Conservation (phyloP, 2,329 filamentous ascomycete species). For the Pseudopyricularia cyperi region DNA sequence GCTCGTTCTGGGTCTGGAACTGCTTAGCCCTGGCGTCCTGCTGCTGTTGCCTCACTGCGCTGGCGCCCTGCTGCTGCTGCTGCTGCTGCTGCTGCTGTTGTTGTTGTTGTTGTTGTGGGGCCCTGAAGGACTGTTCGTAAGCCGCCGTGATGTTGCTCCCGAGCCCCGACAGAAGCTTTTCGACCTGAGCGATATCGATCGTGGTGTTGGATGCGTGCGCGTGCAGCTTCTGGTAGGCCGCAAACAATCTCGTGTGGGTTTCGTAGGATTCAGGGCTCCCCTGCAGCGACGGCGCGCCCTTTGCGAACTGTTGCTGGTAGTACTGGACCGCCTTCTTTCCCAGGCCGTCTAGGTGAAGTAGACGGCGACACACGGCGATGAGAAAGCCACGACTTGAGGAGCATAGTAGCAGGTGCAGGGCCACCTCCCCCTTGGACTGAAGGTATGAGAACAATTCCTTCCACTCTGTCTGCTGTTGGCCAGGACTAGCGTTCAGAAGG, state of each 20-base stretch:
- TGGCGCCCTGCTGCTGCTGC: conserved; percentile 10
- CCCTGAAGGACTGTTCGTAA: conserved; percentile 32
- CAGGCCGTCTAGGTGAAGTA: conserved; percentile 41
- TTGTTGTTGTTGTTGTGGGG: conserved; percentile 25
- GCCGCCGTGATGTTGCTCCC: conserved; percentile 34
- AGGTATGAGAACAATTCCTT: conserved; percentile 37
- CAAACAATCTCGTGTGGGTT: conserved; percentile 30
- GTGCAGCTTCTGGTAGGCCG: conserved; percentile 42
- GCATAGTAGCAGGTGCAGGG: conserved; percentile 53
- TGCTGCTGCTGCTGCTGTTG: conserved; percentile 30
- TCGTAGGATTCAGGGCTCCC: conserved; percentile 27
- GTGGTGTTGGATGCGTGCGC: conserved; percentile 34
- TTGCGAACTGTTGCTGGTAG: conserved; percentile 23
- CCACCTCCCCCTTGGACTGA: conserved; percentile 39
- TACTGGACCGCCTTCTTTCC: conserved; percentile 35
- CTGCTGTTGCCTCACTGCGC: conserved; percentile 16
- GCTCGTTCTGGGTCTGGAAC: conserved; percentile 35
- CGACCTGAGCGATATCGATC: conserved; percentile 48
- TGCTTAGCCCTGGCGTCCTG: conserved; percentile 30
- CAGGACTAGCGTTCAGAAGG: conserved; percentile 22
- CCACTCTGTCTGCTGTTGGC: conserved; percentile 25
- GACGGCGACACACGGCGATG: conserved; percentile 51
- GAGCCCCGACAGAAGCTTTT: conserved; percentile 42
- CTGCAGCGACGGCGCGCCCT: conserved; percentile 18
- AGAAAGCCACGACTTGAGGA: conserved; percentile 64